Conservation (phyloP, 306 rosid species). For the Fagus crenata region DNA sequence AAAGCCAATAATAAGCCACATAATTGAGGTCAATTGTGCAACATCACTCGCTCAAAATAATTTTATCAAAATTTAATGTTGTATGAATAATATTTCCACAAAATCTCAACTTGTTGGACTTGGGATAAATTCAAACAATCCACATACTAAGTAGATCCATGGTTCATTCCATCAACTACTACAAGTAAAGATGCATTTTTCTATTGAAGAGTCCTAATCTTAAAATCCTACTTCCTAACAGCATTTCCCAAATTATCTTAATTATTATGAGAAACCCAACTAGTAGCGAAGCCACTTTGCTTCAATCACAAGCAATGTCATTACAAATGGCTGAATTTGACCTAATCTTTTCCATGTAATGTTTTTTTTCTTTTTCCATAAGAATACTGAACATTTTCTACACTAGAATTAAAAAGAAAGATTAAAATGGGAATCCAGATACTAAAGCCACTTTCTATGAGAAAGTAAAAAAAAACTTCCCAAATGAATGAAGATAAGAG, state of each 20-base stretch:
- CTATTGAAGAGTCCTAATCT: neutral
- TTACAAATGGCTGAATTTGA: slow-evolving; percentile 15
- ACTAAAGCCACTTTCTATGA: neutral
- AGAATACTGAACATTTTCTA: too few species aligned
- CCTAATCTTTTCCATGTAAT: neutral
- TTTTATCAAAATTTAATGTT: neutral
- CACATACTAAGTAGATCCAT: slow-evolving; percentile 1
- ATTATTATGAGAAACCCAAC: neutral
- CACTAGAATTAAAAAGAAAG: neutral
- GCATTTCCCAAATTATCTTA: too few species aligned
- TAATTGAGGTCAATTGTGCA: neutral
- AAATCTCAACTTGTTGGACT: slow-evolving; percentile 26
- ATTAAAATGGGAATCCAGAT: neutral
- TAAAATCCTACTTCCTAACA: neutral
- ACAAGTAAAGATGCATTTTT: neutral
- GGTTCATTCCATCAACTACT: neutral
- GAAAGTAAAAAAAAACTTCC: neutral
- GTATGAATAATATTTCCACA: neutral
- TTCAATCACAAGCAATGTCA: slow-evolving; percentile 21
- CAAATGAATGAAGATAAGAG: neutral
- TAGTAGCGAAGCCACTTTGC: neutral
- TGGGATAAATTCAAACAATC: slow-evolving; percentile 23
- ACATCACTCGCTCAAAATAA: neutral
- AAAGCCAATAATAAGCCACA: neutral
- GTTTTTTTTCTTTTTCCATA: too few species aligned